Evolutionary conservation across 2,329 filamentous ascomycete species (phyloP), one percentile per base, ranked within the genome.

Genomic region (Harringtonia lauricola): DNA sequence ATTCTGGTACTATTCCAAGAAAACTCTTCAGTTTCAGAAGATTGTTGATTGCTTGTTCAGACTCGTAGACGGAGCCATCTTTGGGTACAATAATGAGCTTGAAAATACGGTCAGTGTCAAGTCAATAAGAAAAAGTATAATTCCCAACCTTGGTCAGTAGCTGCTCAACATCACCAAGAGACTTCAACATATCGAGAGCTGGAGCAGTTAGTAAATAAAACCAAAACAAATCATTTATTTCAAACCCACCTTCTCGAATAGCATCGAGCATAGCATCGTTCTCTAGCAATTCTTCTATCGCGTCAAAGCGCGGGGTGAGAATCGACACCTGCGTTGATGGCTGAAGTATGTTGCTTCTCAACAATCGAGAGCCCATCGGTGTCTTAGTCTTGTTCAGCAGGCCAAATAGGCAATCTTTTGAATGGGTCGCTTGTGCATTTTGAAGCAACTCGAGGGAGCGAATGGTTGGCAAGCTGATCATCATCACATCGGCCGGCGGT

Each of bases 381-480:
- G 92, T 96, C 18, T 77, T 58, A 0, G 89, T 95, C 50, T 87
- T 73, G 54, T 96, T 94, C 37, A 98, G 64, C 0, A 96, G 61
- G 0, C 89, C 89, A 49, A 89, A 90, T 0, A 98, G 66, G 50
- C 83, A 90, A 33, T 90, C 78, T 49, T 80, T 86, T 0, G 88
- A 94, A 51, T 83, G 88, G 1, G 79, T 56, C 52, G 83, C 80
- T 13, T 85, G 80, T 0, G 89, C 57, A 51, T 95, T 98, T 54
- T 95, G 87, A 22, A 96, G 83, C 7, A 98, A 71, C 59, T 98
- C 92, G 3, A 98, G 68, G 0, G 87, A 87, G 31, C 81, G 74
- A 24, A 95, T 86, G 0, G 89, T 94, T 1, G 86, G 83, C 3
- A 92, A 72, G 55, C 95, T 90, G 53, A 96, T 94, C 76, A 94